Conservation (phyloP, 805 yeast genomes). For the Monosporozyma aerobia region DNA sequence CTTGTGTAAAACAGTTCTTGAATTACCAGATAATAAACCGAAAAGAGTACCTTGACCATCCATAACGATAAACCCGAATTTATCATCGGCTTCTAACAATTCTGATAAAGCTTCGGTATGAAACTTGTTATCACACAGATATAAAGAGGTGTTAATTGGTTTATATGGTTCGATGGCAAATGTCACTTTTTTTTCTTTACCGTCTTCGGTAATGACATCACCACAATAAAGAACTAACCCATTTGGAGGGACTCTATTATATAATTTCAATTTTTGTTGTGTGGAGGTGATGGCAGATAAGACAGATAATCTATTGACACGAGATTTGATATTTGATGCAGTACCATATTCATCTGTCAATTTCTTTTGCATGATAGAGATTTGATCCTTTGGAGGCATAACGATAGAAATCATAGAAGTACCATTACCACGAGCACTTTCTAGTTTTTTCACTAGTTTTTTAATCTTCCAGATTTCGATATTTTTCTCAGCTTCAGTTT, state of each 20-base stretch:
- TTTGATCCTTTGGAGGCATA: conserved; percentile 92
- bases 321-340: conserved; percentile 94
- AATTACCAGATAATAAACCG: conserved; percentile 93
- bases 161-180: conserved; percentile 98
- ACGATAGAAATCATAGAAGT: conserved; percentile 97
- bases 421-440: conserved; percentile 95
- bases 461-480: conserved; percentile 99
- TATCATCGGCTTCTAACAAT: conserved; percentile 87
- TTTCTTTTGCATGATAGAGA: conserved; percentile 79
- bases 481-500: conserved; percentile 85
- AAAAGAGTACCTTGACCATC: conserved; percentile 98
- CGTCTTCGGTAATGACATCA: conserved; percentile 94
- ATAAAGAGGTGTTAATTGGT: conserved; percentile 94
- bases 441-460: conserved; percentile 80
- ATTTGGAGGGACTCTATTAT: conserved; percentile 82
- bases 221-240: conserved; percentile 97
- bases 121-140: conserved; percentile 95
- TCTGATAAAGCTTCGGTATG: conserved; percentile 96
- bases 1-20: conserved; percentile 91
- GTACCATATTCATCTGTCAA: conserved; percentile 98
- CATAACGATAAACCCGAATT: conserved; percentile 96
- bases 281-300: conserved; percentile 96
- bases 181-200: conserved; percentile 92
- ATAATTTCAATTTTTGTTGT: conserved; percentile 89
- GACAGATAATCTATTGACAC: conserved; percentile 93